Evolutionary conservation across 225 moss, liverwort and hornwort genomes (phyloP).

Genomic region (Anthoceros angustus): DNA sequence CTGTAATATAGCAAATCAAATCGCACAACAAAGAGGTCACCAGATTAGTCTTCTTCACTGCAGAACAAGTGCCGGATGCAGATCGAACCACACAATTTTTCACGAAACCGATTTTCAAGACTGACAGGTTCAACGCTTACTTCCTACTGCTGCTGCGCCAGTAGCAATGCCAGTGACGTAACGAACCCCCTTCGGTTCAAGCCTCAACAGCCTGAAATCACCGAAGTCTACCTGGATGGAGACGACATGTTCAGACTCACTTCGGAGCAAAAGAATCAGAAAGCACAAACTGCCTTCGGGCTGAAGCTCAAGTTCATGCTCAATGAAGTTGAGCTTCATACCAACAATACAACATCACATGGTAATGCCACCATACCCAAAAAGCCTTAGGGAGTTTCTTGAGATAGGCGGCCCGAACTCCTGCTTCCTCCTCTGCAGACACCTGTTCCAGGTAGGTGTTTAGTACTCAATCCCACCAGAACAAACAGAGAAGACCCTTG

Average conservation of each 20-base stretch:
- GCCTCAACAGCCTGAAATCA: conserved; percentile 69
- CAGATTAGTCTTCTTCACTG: no score
- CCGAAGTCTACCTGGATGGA: conserved; percentile 68
- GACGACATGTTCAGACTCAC: not conserved
- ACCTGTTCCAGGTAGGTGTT: conserved; percentile 24
- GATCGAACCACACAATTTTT: not conserved
- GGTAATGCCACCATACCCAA: conserved; percentile 31
- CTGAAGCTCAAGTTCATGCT: no score
- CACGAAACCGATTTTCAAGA: not conserved
- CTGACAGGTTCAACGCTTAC: conserved; percentile 13
- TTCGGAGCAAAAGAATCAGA: not conserved
- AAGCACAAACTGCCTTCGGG: not conserved
- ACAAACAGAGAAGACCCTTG: not conserved
- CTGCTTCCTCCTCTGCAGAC: conserved; percentile 37
- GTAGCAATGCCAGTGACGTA: conserved; percentile 66
- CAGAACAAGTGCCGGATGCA: not conserved
- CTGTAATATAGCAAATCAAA: conserved; percentile 11
- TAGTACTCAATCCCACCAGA: not conserved
- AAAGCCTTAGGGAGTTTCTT: conserved; percentile 69
- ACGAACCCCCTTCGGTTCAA: conserved; percentile 55
- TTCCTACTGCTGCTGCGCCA: conserved; percentile 59
- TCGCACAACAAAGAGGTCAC: no score
- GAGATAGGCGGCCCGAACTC: conserved; percentile 39
- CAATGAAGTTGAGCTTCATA: not conserved
- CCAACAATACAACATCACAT: not conserved